These are phyloP conservation scores for Lepiota venenata DNA, from an alignment of 768 basidiomycete genomes.

Conservation along the genomic window DNA sequence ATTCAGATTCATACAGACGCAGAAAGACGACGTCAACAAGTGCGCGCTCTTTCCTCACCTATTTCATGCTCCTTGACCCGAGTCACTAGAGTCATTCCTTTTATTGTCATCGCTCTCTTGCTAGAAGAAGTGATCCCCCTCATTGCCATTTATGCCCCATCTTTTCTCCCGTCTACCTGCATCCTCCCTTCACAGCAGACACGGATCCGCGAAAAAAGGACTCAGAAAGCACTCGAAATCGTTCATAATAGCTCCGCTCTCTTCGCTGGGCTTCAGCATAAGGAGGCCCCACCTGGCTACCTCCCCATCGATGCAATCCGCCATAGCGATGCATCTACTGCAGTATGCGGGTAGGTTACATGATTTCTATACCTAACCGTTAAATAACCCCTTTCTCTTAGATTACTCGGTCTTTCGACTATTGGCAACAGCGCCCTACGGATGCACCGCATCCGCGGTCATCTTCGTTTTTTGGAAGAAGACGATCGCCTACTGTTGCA, in stretches of 20 bases:
- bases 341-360: constrained; percentile 56
- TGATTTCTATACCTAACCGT: constrained; percentile 5
- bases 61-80: neutral
- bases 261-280: constrained; percentile 30
- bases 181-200: constrained; percentile 75
- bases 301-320: constrained; percentile 29
- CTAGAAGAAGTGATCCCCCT: constrained; percentile 83
- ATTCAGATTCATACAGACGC: constrained; percentile 62
- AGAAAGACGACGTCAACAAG: constrained; percentile 70
- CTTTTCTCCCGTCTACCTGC: constrained; percentile 83
- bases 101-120: constrained; percentile 67
- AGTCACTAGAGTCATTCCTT: constrained; percentile 64
- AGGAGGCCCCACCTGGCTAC: constrained; percentile 30
- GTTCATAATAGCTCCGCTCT: constrained; percentile 31
- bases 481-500: constrained; percentile 64
- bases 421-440: constrained; percentile 40
- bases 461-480: constrained; percentile 42
- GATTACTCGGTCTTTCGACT: constrained; percentile 40
- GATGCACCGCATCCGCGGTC: constrained; percentile 38
- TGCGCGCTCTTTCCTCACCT: constrained; percentile 26
- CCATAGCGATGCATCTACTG: constrained; percentile 29
- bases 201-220: constrained; percentile 57
- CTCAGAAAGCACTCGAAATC: constrained; percentile 42
- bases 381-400: constrained; percentile 12
- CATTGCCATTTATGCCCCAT: constrained; percentile 81